Base-by-base conservation (phyloP, 2,329 filamentous ascomycete species). In the Curvularia verruculosa region DNA sequence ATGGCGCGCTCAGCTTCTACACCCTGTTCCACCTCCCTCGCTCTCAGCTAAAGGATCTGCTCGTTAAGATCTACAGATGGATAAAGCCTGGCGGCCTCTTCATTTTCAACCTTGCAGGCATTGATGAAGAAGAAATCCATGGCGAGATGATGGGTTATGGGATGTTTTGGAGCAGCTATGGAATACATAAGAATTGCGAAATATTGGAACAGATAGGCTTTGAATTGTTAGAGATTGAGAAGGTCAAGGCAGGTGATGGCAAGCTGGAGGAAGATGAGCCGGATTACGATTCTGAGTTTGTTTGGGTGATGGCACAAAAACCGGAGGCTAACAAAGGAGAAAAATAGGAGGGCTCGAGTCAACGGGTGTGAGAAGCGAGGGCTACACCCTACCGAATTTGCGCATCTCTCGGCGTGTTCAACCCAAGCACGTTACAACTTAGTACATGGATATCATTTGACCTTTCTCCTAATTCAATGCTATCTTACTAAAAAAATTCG, bases 1-100 rank as follows among this genome's bases (percentile, higher is more conserved):
- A 84, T 55, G 81, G 78, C 10, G 77, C 83, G 2, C 58, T 82
- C 5, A 83, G 71, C 1, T 78, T 85, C 63, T 85, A 83, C 71
- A 82, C 79, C 26, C 59, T 85, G 43, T 79, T 84, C 54, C 83
- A 85, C 62, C 76, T 85, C 13, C 81, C 82, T 3, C 75, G 76
- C 10, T 67, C 70, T 1, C 81, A 84, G 60, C 83, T 85, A 68
- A 66, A 58, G 2, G 68, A 66, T 15, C 74, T 85, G 58, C 63
- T 85, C 18, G 39, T 43, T n/a, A 73, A 76, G 40, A 77, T 83
- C 31, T 61, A 60, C 0, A 37, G 41, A 15, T 85, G 83, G 83
- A 65, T 85, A 41, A 79, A 75, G 61, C 78, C 79, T 0, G 82
- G 81, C 0, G 83, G 82, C 2, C 71, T 70, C 39, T 54, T 85